These are phyloP conservation scores for Trichophyton benhamiae DNA, from an alignment of 2,329 filamentous ascomycete genomes.

Conservation along the genomic window DNA sequence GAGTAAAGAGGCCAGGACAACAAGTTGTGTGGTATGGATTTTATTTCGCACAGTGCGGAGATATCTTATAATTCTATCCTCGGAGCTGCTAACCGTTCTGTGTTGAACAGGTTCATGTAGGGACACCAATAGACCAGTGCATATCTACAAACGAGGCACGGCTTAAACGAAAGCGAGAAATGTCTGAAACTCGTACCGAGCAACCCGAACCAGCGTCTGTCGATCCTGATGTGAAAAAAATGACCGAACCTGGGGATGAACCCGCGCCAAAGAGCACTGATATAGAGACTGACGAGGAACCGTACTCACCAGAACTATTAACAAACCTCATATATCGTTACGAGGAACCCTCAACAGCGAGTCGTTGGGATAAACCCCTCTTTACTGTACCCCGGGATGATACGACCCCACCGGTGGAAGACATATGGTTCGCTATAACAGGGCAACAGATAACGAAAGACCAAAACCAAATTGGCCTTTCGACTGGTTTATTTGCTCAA, in stretches of 20 bases:
- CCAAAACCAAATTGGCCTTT: conserved; percentile 1
- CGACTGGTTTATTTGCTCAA: background rate
- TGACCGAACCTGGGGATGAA: background rate
- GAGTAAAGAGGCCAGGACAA: conserved; percentile 50
- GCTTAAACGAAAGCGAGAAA: conserved; percentile 13
- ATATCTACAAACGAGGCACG: conserved; percentile 40
- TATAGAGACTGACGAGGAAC: conserved; percentile 20
- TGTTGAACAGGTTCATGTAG: conserved; percentile 41
- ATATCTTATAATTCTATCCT: background rate
- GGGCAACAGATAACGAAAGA: conserved; percentile 24
- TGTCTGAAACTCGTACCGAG: conserved; percentile 3
- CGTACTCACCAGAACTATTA: conserved; percentile 45
- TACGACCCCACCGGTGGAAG: conserved; percentile 41
- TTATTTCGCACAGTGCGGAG: too few relatives aligned
- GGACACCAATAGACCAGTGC: conserved; percentile 44
- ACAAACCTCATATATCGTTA: conserved; percentile 54
- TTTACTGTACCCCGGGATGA: conserved; percentile 51
- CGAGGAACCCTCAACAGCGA: conserved; percentile 55
- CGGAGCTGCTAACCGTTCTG: background rate
- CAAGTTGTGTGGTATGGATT: conserved; percentile 46
- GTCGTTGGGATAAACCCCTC: conserved; percentile 52
- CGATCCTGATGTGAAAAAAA: background rate
- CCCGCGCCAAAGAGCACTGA: background rate
- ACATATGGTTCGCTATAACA: conserved; percentile 49
- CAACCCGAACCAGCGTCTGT: background rate